These are phyloP conservation scores for Singerocomus inundabilis DNA, from an alignment of 1,284 basidiomycete genomes.

Conservation along the genomic window DNA sequence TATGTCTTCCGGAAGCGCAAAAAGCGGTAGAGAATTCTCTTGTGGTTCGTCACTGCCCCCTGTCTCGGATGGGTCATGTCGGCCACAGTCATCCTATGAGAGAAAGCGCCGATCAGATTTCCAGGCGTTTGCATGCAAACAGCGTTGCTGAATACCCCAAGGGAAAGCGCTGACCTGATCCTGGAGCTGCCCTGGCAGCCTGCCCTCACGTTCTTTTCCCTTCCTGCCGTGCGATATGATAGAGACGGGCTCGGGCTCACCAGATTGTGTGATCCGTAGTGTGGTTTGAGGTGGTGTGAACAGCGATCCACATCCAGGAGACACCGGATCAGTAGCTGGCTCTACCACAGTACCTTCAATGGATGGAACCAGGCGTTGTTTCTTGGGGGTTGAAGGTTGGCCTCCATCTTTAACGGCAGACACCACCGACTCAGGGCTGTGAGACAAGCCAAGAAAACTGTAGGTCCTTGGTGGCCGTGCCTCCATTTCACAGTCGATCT, in stretches of 20 bases:
- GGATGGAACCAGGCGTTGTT: slow-evolving; percentile 16
- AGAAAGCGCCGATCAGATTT: slow-evolving; percentile 4
- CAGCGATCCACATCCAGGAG: background rate
- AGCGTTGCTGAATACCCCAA: background rate
- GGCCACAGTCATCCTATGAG: slow-evolving; percentile 1
- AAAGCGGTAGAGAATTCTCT: slow-evolving; percentile 22
- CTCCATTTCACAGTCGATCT: slow-evolving; percentile 23
- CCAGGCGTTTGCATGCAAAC: background rate
- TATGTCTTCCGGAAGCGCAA: slow-evolving; percentile 17
- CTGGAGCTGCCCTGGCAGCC: background rate
- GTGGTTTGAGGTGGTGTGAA: slow-evolving; percentile 26
- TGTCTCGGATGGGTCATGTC: background rate
- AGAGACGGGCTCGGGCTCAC: background rate
- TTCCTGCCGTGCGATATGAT: slow-evolving; percentile 11
- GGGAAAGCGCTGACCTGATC: slow-evolving; percentile 12
- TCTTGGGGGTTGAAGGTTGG: slow-evolving; percentile 28
- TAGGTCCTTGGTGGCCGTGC: slow-evolving; percentile 11
- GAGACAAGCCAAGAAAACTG: slow-evolving; percentile 28
- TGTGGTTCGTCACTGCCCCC: background rate
- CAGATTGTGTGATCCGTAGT: slow-evolving; percentile 3
- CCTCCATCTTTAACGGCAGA: slow-evolving; percentile 14
- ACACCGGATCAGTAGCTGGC: background rate
- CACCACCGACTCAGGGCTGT: slow-evolving; percentile 11
- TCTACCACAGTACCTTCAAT: background rate
- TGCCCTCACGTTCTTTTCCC: slow-evolving; percentile 25